These are phyloP conservation scores for Euclidium syriacum DNA, from an alignment of 345 rosid genomes.

Conservation along the genomic window DNA sequence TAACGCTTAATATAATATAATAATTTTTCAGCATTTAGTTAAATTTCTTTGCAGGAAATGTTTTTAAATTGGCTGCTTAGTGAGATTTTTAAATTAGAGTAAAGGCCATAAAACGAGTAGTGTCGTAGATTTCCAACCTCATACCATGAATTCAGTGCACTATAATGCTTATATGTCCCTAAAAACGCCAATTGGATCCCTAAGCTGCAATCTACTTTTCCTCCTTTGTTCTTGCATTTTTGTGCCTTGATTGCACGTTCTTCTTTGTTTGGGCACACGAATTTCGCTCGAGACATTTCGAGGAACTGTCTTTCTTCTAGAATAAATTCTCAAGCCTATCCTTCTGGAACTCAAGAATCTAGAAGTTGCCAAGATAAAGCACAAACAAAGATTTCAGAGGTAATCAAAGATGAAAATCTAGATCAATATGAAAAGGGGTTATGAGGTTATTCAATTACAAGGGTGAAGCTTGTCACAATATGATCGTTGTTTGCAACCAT, in stretches of 20 bases:
- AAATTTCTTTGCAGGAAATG: too few species aligned
- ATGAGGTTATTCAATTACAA: constrained; percentile 40
- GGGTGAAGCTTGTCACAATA: constrained; percentile 72
- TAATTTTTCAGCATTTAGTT: too few species aligned
- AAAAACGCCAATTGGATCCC: constrained; percentile 83
- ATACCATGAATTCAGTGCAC: constrained; percentile 75
- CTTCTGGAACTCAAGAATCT: constrained; percentile 77
- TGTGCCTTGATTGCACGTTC: constrained; percentile 65
- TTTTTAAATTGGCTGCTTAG: constrained; percentile 55
- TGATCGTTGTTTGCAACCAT: constrained; percentile 60
- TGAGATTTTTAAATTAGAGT: constrained; percentile 58
- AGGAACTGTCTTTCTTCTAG: constrained; percentile 80
- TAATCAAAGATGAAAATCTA: not conserved
- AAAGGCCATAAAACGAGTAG: constrained; percentile 68
- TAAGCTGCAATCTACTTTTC: constrained; percentile 67
- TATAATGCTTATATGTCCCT: constrained; percentile 73
- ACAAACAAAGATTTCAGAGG: not conserved
- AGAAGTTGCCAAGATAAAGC: not conserved
- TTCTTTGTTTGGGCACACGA: constrained; percentile 65
- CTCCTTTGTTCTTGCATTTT: constrained; percentile 48
- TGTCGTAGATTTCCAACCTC: constrained; percentile 78
- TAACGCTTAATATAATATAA: too few species aligned
- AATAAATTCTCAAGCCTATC: constrained; percentile 75
- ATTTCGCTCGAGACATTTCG: constrained; percentile 47
- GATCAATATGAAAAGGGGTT: not conserved